These are phyloP conservation scores for Fusarium abutilonis DNA, from an alignment of 2,329 filamentous ascomycete species.

Conservation along the genomic window DNA sequence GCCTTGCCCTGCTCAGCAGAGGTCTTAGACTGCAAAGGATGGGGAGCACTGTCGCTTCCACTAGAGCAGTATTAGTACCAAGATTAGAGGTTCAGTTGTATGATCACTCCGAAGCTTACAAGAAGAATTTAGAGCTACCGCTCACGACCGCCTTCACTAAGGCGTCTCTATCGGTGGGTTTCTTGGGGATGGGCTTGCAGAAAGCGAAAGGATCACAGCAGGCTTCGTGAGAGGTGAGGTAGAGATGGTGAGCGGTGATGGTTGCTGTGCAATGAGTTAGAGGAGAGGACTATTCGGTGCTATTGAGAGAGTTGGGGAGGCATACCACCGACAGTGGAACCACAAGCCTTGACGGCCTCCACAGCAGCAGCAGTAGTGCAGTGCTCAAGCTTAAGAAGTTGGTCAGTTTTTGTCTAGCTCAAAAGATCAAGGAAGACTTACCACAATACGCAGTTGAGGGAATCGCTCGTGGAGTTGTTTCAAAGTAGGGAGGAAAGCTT, in stretches of 20 bases:
- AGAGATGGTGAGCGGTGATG: constrained; percentile 88
- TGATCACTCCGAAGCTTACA: constrained; percentile 58
- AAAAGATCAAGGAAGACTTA: constrained; percentile 19
- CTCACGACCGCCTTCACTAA: constrained; percentile 71
- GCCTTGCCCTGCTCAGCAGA: constrained; percentile 59
- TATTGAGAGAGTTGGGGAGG: background rate
- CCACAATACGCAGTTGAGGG: constrained; percentile 73
- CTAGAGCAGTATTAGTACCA: constrained; percentile 39
- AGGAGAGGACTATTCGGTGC: background rate
- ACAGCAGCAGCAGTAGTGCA: constrained; percentile 87
- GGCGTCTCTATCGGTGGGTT: constrained; percentile 75
- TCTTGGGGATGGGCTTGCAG: constrained; percentile 82
- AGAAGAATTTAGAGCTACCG: constrained; percentile 74
- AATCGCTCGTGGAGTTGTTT: constrained; percentile 77
- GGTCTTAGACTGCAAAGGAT: constrained; percentile 68
- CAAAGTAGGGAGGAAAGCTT: constrained; percentile 81
- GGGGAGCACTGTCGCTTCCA: constrained; percentile 72
- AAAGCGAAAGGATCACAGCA: constrained; percentile 69
- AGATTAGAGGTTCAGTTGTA: background rate
- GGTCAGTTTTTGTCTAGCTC: constrained; percentile 1
- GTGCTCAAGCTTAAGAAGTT: constrained; percentile 70
- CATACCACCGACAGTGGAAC: constrained; percentile 74
- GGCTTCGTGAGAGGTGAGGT: constrained; percentile 77
- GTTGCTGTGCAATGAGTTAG: constrained; percentile 61
- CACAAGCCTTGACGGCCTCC: constrained; percentile 79